Evolutionary conservation across 2,329 filamentous ascomycete species (phyloP).

Genomic region (Aspergillus brunneoviolaceus): DNA sequence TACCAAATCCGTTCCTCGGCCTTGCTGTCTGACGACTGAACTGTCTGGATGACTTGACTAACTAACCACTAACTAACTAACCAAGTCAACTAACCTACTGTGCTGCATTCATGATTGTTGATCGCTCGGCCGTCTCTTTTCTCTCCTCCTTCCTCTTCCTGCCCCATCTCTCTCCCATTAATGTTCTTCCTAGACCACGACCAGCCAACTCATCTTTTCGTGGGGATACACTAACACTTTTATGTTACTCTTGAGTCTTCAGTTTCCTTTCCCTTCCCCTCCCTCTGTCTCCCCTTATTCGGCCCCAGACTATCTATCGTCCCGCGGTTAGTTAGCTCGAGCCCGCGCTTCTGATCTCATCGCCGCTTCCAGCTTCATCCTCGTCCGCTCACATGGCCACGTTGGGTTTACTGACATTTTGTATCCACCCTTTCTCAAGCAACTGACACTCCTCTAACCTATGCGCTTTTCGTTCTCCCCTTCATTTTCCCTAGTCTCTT

Average conservation of each 20-base stretch:
- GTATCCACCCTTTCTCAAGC: constrained; percentile 12
- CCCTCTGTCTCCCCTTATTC: constrained; percentile 5
- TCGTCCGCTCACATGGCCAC: constrained; percentile 32
- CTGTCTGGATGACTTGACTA: background rate
- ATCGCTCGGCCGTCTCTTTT: constrained; percentile 3
- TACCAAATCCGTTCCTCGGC: background rate
- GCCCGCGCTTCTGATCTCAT: constrained; percentile 27
- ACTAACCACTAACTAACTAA: no score
- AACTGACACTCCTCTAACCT: constrained; percentile 13
- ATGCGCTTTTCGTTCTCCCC: constrained; percentile 7
- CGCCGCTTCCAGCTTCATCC: constrained; percentile 19
- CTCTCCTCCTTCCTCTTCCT: background rate
- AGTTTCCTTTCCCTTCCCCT: background rate
- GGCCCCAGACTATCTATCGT: constrained; percentile 10
- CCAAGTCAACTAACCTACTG: no score
- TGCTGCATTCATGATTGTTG: background rate
- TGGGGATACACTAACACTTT: background rate
- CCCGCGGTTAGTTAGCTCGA: constrained; percentile 22
- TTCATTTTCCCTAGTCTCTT: constrained; percentile 4
- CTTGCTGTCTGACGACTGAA: background rate
- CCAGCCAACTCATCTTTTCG: background rate
- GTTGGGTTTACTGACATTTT: constrained; percentile 20
- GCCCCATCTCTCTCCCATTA: background rate
- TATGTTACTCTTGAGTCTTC: background rate
- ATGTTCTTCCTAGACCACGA: background rate